phyloP scores from a whole-genome alignment of 2,329 filamentous ascomycete genomes.

The Conoideocrella luteorostrata region DNA sequence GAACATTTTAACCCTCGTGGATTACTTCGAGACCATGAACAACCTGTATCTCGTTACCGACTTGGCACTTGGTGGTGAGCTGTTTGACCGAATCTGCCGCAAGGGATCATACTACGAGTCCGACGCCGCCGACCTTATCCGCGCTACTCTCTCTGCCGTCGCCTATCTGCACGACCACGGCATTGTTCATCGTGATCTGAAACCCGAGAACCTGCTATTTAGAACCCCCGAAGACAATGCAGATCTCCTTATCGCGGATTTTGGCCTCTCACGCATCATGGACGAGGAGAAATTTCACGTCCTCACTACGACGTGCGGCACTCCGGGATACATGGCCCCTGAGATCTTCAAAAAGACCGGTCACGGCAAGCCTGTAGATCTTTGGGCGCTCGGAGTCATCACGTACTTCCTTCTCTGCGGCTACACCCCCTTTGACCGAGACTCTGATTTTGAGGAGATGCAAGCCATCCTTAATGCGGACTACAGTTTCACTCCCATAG shows the following conservation, averaged over 20 bases:
- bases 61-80: constrained; percentile 88
- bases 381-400: constrained; percentile 98
- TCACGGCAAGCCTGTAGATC: constrained; percentile 94
- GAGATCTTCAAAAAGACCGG: constrained; percentile 99
- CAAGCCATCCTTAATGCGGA: constrained; percentile 95
- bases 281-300: constrained; percentile 98
- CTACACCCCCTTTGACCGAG: constrained; percentile 96
- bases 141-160: constrained; percentile 91
- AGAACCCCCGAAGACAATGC: constrained; percentile 96
- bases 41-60: constrained; percentile 98
- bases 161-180: constrained; percentile 98
- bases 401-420: constrained; percentile 98
- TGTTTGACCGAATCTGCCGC: constrained; percentile 97
- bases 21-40: constrained; percentile 99
- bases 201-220: constrained; percentile 95
- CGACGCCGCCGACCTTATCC: constrained; percentile 90
- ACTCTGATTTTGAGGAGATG: constrained; percentile 98
- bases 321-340: constrained; percentile 97
- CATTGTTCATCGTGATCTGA: constrained; percentile 95
- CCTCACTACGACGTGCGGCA: constrained; percentile 93
- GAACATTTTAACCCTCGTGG: constrained; percentile 94
- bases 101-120: constrained; percentile 99
- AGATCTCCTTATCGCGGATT: constrained; percentile 93
- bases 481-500: constrained; percentile 88
- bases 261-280: constrained; percentile 94